phyloP scores from a whole-genome alignment of 129 eudicot genomes.

The Artemisia annua region DNA sequence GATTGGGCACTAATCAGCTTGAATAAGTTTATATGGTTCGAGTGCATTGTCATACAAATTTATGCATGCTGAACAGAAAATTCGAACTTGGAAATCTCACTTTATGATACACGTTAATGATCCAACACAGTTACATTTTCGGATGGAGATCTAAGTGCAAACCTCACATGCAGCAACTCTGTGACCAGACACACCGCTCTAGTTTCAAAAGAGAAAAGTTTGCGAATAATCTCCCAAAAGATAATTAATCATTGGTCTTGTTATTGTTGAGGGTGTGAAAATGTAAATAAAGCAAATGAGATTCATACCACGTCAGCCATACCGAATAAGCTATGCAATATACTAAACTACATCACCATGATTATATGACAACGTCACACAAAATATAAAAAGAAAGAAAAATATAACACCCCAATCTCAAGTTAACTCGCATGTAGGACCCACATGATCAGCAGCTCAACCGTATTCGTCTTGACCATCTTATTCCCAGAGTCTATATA shows the following conservation, averaged over 20 bases:
- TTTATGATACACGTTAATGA: too few species aligned
- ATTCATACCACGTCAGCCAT: constrained; percentile 24
- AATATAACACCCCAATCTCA: constrained; percentile 15
- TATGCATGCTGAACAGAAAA: too few species aligned
- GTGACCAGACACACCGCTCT: too few species aligned
- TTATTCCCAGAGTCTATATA: constrained; percentile 3
- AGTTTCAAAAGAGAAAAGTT: too few species aligned
- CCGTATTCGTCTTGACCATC: constrained; percentile 28
- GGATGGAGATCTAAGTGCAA: too few species aligned
- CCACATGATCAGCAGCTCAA: constrained; percentile 7
- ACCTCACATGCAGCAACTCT: too few species aligned
- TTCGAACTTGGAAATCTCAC: too few species aligned
- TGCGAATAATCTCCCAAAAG: not conserved
- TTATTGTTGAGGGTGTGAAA: not conserved
- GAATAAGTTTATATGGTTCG: too few species aligned
- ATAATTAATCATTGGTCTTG: not conserved
- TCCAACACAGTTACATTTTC: too few species aligned
- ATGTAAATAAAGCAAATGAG: too few species aligned
- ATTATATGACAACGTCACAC: constrained; percentile 13
- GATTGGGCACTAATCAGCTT: too few species aligned
- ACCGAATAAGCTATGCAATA: constrained; percentile 22
- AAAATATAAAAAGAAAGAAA: not conserved
- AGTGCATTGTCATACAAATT: too few species aligned
- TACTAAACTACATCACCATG: constrained; percentile 9
- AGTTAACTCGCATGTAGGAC: constrained; percentile 24